Evolutionary conservation across 352 stramenopile genomes (phyloP), one percentile per base, ranked within the genome.

Genomic region (Pythium plurisporium): DNA sequence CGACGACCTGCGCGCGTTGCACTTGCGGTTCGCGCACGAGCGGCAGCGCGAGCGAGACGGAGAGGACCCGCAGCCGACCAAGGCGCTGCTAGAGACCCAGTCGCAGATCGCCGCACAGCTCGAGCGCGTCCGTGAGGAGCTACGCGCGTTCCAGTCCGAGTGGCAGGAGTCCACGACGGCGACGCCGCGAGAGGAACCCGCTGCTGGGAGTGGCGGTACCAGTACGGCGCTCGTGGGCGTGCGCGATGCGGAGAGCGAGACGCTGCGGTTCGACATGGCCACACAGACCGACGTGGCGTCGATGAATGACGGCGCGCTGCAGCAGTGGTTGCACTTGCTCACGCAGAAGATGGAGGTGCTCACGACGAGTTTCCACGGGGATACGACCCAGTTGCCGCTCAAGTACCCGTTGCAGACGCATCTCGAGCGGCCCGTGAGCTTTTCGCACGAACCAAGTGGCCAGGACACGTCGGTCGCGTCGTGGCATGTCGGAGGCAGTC

Each of bases 291-390:
- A 79, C 15, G 30, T 44, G 3, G 55, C 59, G 14, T 51, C 60
- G 15, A 44, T 69, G 0, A 52, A 56, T 14, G 60, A 76, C n/a
- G 62, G 66, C 14, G 62, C 70, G 2, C 46, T 76, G 47, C 62
- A 50, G 17, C 72, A 83, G 45, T 87, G 74, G 74, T 42, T 85
- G 10, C 37, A 57, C 29, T 43, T 87, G 22, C 54, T 85, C 1
- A 72, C 64, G 2, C 65, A 80, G 19, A 83, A 82, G 26, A 52
- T 87, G 43, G 51, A 74, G 20, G 44, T 64, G 23, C 23, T 82
- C 26, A 47, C 69, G 14, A 62, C 56, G 31, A 72, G 71, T 12
- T 85, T 73, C 46, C 57, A 65, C 12, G 64, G 79, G 49, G 68
- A 74, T 7, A 68, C 68, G 3, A 77, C 64, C 12, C 56, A 69